Base-by-base conservation (phyloP, 805 yeast genomes). In the Brettanomyces naardenensis region DNA sequence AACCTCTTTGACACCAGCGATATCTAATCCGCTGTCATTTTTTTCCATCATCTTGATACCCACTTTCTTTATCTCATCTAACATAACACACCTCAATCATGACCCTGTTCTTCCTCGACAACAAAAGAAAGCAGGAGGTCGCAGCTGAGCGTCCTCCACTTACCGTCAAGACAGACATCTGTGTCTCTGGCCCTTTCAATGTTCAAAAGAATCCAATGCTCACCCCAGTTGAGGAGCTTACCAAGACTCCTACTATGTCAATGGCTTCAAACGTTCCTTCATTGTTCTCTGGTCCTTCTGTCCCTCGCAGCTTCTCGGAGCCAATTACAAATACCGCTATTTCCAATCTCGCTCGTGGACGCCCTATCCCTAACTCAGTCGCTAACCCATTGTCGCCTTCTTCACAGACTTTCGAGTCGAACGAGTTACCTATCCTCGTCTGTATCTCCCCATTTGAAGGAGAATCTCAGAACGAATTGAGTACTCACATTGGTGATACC, bases 401-500 rank as follows among this genome's bases (percentile, higher is more conserved):
- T 3, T 17, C 28, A 3, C n/a, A 20, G 5, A 11, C 25, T 4
- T 15, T 15, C 10, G 25, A 20, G 13, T 21, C 6, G 4, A 18
- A 14, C 11, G 33, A 36, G 11, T 26, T 36, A 10, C 28, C 44
- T 4, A 29, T 42, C 10, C 36, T 44, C 14, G 45, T 44, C 5
- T 36, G 41, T 10, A 33, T 30, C 1, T 23, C 23, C 15, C 32
- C 42, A 2, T 44, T 44, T 10, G 14, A 18, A 7, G 47, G 46
- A 9, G 46, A 44, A 23, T 42, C 33, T 19, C 23, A 31, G 4
- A 57, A 61, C 32, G 82, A 76, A 46, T 52, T 76, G 6, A 46
- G 67, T 1, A 61, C 73, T 1, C 52, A 56, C 3, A 66, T 65
- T 28, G 80, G 80, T 10, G 80, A 73, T 42, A 66, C 73, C 14